Evolutionary conservation across 106 monocot species (phyloP), one percentile per base, ranked within the genome.

Genomic region (Amphibolis antarctica): DNA sequence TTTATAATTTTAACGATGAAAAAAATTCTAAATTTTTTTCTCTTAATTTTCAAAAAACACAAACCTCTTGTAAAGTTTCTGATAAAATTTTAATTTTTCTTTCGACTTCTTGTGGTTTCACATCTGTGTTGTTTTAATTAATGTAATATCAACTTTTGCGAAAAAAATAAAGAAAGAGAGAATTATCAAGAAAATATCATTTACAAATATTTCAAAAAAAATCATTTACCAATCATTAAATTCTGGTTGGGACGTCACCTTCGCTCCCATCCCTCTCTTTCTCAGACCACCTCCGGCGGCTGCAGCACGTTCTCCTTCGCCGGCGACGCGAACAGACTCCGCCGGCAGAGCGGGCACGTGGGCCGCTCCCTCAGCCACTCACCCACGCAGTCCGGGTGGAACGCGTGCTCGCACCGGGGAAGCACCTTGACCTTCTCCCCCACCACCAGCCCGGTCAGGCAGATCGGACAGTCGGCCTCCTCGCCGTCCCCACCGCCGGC

Each of bases 301-400:
- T 27, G 27, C 12, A 5, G 14, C 25, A 27, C 56, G 27, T 3
- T 56, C 28, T 6, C 25, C 26, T 56, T 28, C 27, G 9, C 56
- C 56, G 23, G 10, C 12, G 12, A 25, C 13, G 9, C 56, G 28
- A 17, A 3, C 13, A 56, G 27, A 56, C 17, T 43, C 28, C 72
- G 66, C 76, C 86, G 53, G 55, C 83, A 86, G 12, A 86, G 42
- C 21, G 82, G 86, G 63, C 86, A 86, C 53, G 54, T 86, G 19
- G 77, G 49, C 44, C 68, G 79, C 15, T 51, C 55, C 53, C 50
- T 28, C 11, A 86, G 71, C 86, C 86, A 86, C 55, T 59, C 66
- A 20, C 83, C 80, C 3, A 86, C 69, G 68, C 86, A 86, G 43
- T 77, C 80, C 22, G 80, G 74, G 18, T 86, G 83, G 66, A 83